These are phyloP conservation scores for Berberis vulgaris DNA, from an alignment of 164 flowering plant species.

Conservation along the genomic window DNA sequence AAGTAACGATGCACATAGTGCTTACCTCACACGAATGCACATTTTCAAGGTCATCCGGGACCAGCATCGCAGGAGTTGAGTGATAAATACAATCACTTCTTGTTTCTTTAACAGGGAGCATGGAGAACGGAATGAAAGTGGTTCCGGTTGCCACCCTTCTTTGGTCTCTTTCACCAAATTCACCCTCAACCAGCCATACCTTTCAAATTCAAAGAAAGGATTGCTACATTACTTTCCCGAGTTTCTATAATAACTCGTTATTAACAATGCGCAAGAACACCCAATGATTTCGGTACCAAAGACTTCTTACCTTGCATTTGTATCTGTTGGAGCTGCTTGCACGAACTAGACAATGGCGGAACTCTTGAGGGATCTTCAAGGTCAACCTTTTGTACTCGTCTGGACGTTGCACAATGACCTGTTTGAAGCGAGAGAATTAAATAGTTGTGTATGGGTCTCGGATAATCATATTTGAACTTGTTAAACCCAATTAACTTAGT, in stretches of 20 bases:
- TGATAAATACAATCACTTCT: conserved; percentile 47
- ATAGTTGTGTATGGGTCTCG: not conserved
- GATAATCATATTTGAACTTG: not conserved
- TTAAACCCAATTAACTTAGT: not conserved
- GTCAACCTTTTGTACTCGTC: conserved; percentile 2
- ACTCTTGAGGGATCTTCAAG: not conserved
- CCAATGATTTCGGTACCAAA: not conserved
- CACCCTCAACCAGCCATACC: conserved; percentile 34
- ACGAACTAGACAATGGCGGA: not conserved
- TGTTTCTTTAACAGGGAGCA: conserved; percentile 31
- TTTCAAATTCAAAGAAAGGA: not conserved
- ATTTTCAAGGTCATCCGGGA: conserved; percentile 39
- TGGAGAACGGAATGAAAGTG: conserved; percentile 45
- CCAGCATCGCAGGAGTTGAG: conserved; percentile 43
- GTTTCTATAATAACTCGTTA: no score
- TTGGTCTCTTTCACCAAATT: conserved; percentile 23
- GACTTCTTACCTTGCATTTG: conserved; percentile 1
- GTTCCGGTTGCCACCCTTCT: conserved; percentile 36
- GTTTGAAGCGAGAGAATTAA: not conserved
- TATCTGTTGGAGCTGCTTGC: conserved; percentile 4
- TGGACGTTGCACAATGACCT: conserved; percentile 5
- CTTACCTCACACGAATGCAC: conserved; percentile 60
- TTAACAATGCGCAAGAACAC: no score
- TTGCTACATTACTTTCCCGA: no score
- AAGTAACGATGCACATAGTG: no score